phyloP scores from a whole-genome alignment of 352 stramenopile species.

The Pythium phragmiticola region DNA sequence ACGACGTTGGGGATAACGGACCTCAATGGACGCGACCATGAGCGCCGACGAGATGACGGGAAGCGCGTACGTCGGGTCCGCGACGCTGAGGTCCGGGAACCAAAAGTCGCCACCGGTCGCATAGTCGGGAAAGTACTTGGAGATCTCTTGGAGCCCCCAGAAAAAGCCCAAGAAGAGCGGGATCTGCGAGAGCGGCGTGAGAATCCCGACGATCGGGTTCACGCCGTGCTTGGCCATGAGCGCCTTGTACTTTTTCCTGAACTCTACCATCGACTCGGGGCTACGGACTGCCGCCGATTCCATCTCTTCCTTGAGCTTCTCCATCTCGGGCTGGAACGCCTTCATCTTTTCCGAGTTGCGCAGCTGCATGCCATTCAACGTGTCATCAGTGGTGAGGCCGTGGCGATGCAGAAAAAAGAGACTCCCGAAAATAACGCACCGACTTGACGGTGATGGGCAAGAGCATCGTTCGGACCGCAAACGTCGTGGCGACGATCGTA shows the following conservation, averaged over 20 bases:
- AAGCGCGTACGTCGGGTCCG: conserved; percentile 74
- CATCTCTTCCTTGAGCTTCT: conserved; percentile 77
- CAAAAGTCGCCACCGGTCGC: conserved; percentile 72
- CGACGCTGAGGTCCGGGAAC: conserved; percentile 74
- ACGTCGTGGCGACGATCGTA: conserved; percentile 81
- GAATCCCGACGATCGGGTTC: conserved; percentile 69
- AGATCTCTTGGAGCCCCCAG: conserved; percentile 77
- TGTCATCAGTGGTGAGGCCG: background rate
- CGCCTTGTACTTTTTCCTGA: conserved; percentile 72
- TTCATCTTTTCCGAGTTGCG: conserved; percentile 87
- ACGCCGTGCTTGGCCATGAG: conserved; percentile 85
- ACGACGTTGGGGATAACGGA: background rate
- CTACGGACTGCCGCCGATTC: conserved; percentile 44
- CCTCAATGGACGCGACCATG: conserved; percentile 76
- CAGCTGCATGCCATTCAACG: conserved; percentile 37
- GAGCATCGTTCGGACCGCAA: conserved; percentile 67
- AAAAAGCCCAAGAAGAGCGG: conserved; percentile 86
- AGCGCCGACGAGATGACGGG: conserved; percentile 77
- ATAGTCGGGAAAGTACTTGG: conserved; percentile 82
- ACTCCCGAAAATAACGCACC: conserved; percentile 32
- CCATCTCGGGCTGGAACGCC: conserved; percentile 77
- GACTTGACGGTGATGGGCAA: conserved; percentile 80
- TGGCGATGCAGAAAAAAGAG: background rate
- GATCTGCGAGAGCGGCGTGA: conserved; percentile 72
- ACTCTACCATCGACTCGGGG: conserved; percentile 51